Conservation (phyloP, 176 grass and related monocot species). For the Aegilops sharonensis region DNA sequence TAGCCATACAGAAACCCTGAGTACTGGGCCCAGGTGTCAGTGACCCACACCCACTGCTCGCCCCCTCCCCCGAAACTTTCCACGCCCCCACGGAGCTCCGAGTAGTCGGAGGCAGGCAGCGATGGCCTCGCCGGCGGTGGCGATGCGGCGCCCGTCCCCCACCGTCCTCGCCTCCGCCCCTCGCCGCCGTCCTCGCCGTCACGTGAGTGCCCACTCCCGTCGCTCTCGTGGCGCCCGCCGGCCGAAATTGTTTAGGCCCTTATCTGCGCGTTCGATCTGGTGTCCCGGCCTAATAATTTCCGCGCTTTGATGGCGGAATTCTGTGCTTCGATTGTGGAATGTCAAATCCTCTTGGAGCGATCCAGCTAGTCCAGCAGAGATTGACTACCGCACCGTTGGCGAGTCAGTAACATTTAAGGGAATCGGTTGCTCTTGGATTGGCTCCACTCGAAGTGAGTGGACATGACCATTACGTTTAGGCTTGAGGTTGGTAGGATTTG, state of each 20-base stretch:
- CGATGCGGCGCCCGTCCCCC: conserved; percentile 23
- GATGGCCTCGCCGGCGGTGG: conserved; percentile 44
- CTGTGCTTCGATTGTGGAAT: background rate
- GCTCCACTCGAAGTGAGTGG: background rate
- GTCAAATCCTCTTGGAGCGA: background rate
- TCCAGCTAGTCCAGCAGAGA: background rate
- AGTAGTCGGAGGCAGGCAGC: background rate
- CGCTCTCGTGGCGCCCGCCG: background rate
- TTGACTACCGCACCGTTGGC: background rate
- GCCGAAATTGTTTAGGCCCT: background rate
- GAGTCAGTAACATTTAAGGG: background rate
- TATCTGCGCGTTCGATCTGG: background rate
- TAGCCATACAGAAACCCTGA: background rate
- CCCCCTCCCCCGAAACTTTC: background rate
- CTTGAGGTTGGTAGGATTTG: background rate
- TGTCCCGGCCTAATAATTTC: background rate
- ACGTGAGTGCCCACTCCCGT: conserved; percentile 28
- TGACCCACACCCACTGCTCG: background rate
- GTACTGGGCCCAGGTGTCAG: conserved; percentile 30
- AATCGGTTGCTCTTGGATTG: background rate
- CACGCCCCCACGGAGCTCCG: background rate
- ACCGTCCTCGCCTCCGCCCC: background rate
- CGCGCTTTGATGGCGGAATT: background rate
- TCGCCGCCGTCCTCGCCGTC: conserved; percentile 1
- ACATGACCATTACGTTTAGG: background rate